Percentiles rank a stretch among this genome's conserved stretches.
These are phyloP conservation scores for Tylopilus vinaceipallidus DNA, from an alignment of 768 basidiomycete species.

Conservation along the genomic window DNA sequence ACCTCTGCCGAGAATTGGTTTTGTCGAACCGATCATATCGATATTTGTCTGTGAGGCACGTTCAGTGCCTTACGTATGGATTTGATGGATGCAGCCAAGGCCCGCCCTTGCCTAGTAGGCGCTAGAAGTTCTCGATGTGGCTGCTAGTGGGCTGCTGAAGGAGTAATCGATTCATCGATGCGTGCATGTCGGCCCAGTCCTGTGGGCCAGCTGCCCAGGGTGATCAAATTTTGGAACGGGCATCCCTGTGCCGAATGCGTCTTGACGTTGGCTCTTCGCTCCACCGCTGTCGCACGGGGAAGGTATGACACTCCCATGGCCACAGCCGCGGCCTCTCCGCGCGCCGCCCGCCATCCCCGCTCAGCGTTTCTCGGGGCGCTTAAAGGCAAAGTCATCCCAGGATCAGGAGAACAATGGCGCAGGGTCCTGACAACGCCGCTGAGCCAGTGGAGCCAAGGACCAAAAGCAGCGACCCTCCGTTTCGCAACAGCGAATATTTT, in stretches of 20 bases:
- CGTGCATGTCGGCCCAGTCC: too few relatives aligned
- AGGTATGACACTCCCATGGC: background rate
- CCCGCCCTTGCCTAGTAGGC: background rate
- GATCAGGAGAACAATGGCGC: conserved; percentile 16
- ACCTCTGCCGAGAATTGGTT: background rate
- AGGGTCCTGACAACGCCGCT: conserved; percentile 30
- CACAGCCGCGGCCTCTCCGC: conserved; percentile 26
- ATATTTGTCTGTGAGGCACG: background rate
- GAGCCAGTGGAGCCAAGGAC: conserved; percentile 18
- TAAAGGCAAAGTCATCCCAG: conserved; percentile 6
- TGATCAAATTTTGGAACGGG: too few relatives aligned
- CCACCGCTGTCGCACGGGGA: background rate
- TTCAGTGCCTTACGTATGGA: background rate
- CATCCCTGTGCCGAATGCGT: background rate
- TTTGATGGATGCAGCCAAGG: background rate
- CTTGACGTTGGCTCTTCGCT: background rate
- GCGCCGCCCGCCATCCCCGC: conserved; percentile 14
- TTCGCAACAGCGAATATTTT: conserved; percentile 26
- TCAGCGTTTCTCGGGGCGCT: conserved; percentile 10
- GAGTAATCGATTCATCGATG: conserved; percentile 3
- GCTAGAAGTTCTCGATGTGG: background rate
- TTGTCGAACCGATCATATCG: background rate
- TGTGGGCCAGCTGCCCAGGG: too few relatives aligned
- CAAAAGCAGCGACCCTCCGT: conserved; percentile 29
- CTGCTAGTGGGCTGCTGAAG: background rate